Evolutionary conservation across 108 stramenopile genomes (phyloP).

Genomic region (Stephanodiscus triporus): DNA sequence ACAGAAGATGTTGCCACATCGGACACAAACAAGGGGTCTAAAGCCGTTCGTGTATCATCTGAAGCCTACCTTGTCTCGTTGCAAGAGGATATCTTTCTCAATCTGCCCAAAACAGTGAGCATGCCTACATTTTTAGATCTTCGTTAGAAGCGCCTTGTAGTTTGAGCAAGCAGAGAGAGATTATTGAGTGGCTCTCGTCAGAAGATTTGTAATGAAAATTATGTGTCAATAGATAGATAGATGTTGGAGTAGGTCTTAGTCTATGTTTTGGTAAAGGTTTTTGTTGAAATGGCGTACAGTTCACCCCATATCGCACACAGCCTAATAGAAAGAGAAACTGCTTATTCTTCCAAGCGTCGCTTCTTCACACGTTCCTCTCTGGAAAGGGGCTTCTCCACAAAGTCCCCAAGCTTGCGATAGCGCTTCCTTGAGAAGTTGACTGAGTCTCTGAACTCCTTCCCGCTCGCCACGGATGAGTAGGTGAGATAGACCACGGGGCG

Average conservation of each 20-base stretch:
- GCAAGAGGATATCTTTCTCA: background rate
- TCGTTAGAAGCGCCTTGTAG: background rate
- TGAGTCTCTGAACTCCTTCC: conserved; percentile 79
- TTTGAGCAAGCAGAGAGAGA: background rate
- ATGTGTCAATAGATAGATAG: too few relatives aligned
- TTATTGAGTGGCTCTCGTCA: too few relatives aligned
- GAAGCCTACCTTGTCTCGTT: conserved; percentile 23
- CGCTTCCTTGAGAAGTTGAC: conserved; percentile 84
- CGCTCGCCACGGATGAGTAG: conserved; percentile 68
- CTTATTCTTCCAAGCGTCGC: conserved; percentile 25
- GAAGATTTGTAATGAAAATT: too few relatives aligned
- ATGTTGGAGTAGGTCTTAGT: background rate
- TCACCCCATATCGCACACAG: too few relatives aligned
- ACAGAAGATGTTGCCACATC: conserved; percentile 13
- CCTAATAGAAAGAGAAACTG: background rate
- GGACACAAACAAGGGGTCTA: background rate
- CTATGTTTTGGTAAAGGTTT: background rate
- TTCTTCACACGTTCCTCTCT: conserved; percentile 73
- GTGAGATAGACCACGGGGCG: conserved; percentile 90
- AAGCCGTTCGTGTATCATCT: conserved; percentile 13
- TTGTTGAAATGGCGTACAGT: background rate
- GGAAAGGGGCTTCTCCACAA: conserved; percentile 62
- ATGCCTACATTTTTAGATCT: conserved; percentile 44
- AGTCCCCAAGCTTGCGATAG: conserved; percentile 81
- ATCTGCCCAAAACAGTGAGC: conserved; percentile 6